A percentile compares a stretch with the other conserved stretches of the same genome.
Evolutionary conservation across 1,284 basidiomycete genomes (phyloP).

Genomic region (Ganoderma resinaceum): DNA sequence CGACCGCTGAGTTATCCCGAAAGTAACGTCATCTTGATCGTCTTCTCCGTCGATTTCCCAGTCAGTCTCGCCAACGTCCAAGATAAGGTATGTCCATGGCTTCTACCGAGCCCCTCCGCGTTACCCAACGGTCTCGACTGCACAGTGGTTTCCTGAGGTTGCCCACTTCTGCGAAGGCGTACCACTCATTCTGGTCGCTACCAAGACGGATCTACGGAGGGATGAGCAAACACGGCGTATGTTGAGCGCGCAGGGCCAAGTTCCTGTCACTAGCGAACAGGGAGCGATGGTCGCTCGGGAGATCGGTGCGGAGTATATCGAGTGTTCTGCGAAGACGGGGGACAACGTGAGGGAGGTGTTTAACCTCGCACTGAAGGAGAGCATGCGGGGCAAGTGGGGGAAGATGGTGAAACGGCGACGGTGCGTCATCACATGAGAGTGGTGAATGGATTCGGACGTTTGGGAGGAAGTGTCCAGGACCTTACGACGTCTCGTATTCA

Average conservation of each 20-base stretch:
- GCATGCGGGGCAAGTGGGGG: slow-evolving; percentile 79
- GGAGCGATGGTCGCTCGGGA: slow-evolving; percentile 85
- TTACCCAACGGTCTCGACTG: neutral
- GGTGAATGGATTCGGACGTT: neutral
- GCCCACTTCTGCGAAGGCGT: slow-evolving; percentile 96
- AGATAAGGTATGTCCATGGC: slow-evolving; percentile 72
- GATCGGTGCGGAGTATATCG: slow-evolving; percentile 95
- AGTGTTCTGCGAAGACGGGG: slow-evolving; percentile 95
- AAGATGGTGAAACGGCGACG: slow-evolving; percentile 76
- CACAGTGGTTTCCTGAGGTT: slow-evolving; percentile 96
- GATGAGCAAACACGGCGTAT: slow-evolving; percentile 92
- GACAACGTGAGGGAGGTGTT: slow-evolving; percentile 94
- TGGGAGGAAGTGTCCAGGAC: neutral
- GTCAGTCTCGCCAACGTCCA: slow-evolving; percentile 93
- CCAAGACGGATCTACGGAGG: slow-evolving; percentile 90
- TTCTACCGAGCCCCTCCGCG: neutral
- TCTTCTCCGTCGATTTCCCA: slow-evolving; percentile 98
- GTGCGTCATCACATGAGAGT: slow-evolving; percentile 77
- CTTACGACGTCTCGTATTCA: neutral
- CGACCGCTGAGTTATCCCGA: slow-evolving; percentile 96
- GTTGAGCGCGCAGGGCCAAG: slow-evolving; percentile 90
- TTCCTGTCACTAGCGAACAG: slow-evolving; percentile 83
- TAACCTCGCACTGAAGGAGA: slow-evolving; percentile 87
- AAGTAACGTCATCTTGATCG: slow-evolving; percentile 95
- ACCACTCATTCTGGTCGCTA: slow-evolving; percentile 92